phyloP scores from a whole-genome alignment of 352 stramenopile genomes.

The Phytophthora citricola region DNA sequence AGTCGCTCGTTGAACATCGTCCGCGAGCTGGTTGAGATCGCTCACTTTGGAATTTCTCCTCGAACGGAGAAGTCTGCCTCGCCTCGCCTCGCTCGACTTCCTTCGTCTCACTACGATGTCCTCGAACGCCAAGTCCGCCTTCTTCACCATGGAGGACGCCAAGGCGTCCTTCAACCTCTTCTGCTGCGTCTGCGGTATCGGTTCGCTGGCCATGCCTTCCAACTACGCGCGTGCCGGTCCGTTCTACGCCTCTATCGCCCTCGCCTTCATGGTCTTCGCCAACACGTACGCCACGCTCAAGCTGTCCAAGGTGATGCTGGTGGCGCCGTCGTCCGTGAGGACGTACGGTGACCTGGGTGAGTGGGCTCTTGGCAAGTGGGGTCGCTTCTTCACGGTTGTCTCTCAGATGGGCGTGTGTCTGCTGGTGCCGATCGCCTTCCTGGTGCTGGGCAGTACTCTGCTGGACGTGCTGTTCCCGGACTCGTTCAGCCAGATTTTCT shows the following conservation, averaged over 20 bases:
- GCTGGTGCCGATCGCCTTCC: no score
- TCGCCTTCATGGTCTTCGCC: slow-evolving; percentile 57
- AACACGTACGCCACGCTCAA: slow-evolving; percentile 59
- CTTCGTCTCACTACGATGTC: slow-evolving; percentile 12
- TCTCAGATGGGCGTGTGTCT: no score
- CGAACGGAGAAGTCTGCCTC: slow-evolving; percentile 22
- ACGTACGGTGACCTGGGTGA: no score
- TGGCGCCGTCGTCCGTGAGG: slow-evolving; percentile 31
- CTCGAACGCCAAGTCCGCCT: neutral
- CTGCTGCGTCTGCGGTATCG: no score
- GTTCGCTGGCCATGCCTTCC: no score
- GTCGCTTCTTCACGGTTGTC: no score
- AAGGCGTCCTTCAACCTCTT: no score
- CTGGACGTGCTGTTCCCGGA: no score
- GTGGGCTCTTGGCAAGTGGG: no score
- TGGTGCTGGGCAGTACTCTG: no score
- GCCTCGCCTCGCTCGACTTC: slow-evolving; percentile 11
- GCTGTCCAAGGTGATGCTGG: slow-evolving; percentile 51
- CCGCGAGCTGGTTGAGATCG: slow-evolving; percentile 12
- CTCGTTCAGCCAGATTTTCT: no score
- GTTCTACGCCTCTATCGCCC: slow-evolving; percentile 19
- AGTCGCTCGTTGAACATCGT: slow-evolving; percentile 2
- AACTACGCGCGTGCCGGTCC: neutral
- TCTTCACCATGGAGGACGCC: no score
- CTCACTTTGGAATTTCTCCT: slow-evolving; percentile 41